phyloP scores from a whole-genome alignment of 139 green algal genomes.

The Coelastrella sp. region DNA sequence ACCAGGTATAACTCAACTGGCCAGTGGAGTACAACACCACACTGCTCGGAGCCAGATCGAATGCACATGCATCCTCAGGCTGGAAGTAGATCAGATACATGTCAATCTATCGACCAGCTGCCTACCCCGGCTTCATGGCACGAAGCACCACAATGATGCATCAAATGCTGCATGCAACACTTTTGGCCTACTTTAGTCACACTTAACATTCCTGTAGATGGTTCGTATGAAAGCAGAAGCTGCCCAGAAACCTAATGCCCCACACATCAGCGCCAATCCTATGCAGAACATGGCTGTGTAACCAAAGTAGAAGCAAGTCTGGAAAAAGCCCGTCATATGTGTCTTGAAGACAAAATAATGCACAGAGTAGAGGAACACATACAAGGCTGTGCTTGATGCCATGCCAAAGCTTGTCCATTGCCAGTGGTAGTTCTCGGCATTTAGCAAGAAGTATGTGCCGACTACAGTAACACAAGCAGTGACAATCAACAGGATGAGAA shows the following conservation, averaged over 20 bases:
- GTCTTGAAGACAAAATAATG: constrained; percentile 97
- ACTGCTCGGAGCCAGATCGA: too few relatives aligned
- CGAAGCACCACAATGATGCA: too few relatives aligned
- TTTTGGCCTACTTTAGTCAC: too few relatives aligned
- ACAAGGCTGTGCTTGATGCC: constrained; percentile 84
- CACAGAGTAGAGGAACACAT: constrained; percentile 92
- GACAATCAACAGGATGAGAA: constrained; percentile 94
- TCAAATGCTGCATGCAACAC: too few relatives aligned
- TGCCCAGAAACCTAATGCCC: constrained; percentile 90
- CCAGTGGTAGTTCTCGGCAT: constrained; percentile 99
- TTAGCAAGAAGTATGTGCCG: constrained; percentile 98
- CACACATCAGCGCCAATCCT: constrained; percentile 76
- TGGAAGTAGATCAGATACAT: too few relatives aligned
- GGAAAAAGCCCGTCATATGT: constrained; percentile 98
- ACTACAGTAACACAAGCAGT: constrained; percentile 93
- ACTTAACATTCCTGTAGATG: constrained; percentile 92
- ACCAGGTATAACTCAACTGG: too few relatives aligned
- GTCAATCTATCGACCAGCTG: too few relatives aligned
- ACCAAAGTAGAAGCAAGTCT: constrained; percentile 98
- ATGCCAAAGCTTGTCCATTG: constrained; percentile 95
- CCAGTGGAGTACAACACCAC: too few relatives aligned
- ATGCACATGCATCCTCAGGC: too few relatives aligned
- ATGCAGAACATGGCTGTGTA: constrained; percentile 97
- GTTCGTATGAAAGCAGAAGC: constrained; percentile 86
- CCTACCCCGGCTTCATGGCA: too few relatives aligned